Evolutionary conservation across 1,139 yeast species (phyloP).

Genomic region (Nadsonia commutata): DNA sequence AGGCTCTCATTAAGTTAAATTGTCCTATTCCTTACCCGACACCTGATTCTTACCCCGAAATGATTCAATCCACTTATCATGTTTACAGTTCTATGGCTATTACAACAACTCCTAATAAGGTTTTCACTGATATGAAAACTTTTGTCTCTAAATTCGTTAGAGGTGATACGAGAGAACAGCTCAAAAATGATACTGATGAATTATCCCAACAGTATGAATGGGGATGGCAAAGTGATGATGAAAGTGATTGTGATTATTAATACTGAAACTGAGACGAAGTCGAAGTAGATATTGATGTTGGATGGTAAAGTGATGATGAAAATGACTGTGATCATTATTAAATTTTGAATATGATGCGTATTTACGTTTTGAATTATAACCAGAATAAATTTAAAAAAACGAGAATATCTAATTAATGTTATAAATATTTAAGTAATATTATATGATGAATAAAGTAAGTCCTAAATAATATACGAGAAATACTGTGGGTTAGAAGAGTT

Average conservation of each 20-base stretch:
- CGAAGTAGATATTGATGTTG: too few relatives aligned
- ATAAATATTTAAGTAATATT: too few relatives aligned
- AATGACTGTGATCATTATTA: too few relatives aligned
- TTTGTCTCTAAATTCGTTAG: conserved; percentile 30
- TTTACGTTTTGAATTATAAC: too few relatives aligned
- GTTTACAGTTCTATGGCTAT: conserved; percentile 29
- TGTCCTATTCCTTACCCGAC: not conserved
- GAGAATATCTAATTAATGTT: too few relatives aligned
- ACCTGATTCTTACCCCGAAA: conserved; percentile 11
- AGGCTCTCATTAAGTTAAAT: not conserved
- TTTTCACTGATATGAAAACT: conserved; percentile 34
- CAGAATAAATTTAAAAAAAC: too few relatives aligned
- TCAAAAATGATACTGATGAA: conserved; percentile 39
- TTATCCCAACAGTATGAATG: conserved; percentile 39
- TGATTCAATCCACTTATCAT: conserved; percentile 12
- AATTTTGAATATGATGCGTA: too few relatives aligned
- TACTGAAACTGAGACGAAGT: too few relatives aligned
- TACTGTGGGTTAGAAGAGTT: too few relatives aligned
- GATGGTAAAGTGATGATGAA: too few relatives aligned
- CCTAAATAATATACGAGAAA: too few relatives aligned
- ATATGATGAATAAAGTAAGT: too few relatives aligned
- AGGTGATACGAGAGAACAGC: conserved; percentile 47
- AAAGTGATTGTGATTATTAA: conserved; percentile 9
- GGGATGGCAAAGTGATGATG: conserved; percentile 39
- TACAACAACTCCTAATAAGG: conserved; percentile 31